phyloP scores from a whole-genome alignment of 352 stramenopile species.

The Pythium chondricola region DNA sequence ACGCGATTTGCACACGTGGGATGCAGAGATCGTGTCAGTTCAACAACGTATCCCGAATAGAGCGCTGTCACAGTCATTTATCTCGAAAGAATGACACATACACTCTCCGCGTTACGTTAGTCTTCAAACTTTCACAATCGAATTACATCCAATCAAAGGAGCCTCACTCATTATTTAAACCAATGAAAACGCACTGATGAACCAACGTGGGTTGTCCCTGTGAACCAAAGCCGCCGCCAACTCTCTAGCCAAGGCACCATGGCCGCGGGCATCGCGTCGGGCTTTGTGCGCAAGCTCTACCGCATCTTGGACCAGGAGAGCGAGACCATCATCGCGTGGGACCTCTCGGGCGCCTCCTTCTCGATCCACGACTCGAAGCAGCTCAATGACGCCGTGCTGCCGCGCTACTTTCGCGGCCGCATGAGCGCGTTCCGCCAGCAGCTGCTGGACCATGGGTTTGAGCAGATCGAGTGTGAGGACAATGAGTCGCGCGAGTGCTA shows the following conservation, averaged over 20 bases:
- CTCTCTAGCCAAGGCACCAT: too few relatives aligned
- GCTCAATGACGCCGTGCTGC: constrained; percentile 53
- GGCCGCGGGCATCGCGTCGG: constrained; percentile 54
- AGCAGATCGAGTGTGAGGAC: constrained; percentile 54
- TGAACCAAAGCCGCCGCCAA: too few relatives aligned
- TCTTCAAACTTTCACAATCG: neutral
- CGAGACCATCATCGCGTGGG: constrained; percentile 53
- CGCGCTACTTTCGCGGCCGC: constrained; percentile 61
- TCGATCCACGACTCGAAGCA: constrained; percentile 54
- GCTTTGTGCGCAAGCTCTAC: constrained; percentile 81
- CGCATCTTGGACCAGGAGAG: constrained; percentile 73
- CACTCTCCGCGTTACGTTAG: neutral
- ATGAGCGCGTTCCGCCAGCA: constrained; percentile 73
- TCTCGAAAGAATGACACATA: neutral
- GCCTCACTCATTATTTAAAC: neutral
- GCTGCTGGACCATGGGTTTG: constrained; percentile 67
- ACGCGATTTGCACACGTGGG: too few relatives aligned
- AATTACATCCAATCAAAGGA: constrained; percentile 3
- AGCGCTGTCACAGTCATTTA: constrained; percentile 2
- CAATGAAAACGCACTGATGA: neutral
- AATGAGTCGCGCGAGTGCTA: constrained; percentile 49
- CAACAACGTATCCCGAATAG: constrained; percentile 1
- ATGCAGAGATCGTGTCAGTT: constrained; percentile 9
- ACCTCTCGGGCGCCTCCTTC: constrained; percentile 47
- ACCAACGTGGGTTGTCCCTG: constrained; percentile 2